A percentile compares a stretch with the other conserved stretches of the same genome.
These are phyloP conservation scores for Clitopilus hobsonii DNA, from an alignment of 768 basidiomycete genomes.

Conservation along the genomic window DNA sequence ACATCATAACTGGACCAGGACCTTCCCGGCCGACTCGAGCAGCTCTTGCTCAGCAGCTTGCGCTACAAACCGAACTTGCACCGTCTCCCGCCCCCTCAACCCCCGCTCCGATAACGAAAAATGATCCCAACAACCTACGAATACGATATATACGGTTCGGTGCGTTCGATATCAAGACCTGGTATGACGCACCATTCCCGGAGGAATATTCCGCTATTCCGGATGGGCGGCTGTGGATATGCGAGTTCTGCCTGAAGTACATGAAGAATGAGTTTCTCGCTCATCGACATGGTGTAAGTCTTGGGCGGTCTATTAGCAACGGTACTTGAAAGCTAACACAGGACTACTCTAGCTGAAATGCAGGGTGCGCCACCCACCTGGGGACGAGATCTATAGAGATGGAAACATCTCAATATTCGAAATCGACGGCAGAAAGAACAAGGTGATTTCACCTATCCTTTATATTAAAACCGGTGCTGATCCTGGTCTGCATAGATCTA, in stretches of 20 bases:
- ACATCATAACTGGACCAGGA: conserved; percentile 32
- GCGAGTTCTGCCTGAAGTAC: conserved; percentile 97
- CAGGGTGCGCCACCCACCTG: conserved; percentile 91
- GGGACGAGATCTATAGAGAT: conserved; percentile 97
- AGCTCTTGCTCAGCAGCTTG: conserved; percentile 37
- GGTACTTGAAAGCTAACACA: neutral
- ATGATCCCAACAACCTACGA: conserved; percentile 42
- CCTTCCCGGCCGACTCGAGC: conserved; percentile 65
- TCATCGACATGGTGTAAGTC: conserved; percentile 75
- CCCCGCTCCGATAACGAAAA: conserved; percentile 25
- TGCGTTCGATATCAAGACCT: conserved; percentile 89
- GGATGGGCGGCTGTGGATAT: conserved; percentile 92
- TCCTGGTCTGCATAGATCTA: conserved; percentile 62
- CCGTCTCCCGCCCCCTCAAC: conserved; percentile 34
- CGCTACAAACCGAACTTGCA: conserved; percentile 34
- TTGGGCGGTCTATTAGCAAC: neutral
- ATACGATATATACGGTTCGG: conserved; percentile 92
- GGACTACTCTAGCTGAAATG: conserved; percentile 72
- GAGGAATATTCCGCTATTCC: conserved; percentile 94
- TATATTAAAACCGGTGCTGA: conserved; percentile 9
- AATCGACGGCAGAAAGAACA: conserved; percentile 97
- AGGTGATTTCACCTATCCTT: conserved; percentile 39
- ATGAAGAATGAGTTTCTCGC: conserved; percentile 93
- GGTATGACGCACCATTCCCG: conserved; percentile 99
- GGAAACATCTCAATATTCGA: conserved; percentile 88